Evolutionary conservation across 2,329 filamentous ascomycete species (phyloP), one percentile per base, ranked within the genome.

Genomic region (Cladosporium sp.): DNA sequence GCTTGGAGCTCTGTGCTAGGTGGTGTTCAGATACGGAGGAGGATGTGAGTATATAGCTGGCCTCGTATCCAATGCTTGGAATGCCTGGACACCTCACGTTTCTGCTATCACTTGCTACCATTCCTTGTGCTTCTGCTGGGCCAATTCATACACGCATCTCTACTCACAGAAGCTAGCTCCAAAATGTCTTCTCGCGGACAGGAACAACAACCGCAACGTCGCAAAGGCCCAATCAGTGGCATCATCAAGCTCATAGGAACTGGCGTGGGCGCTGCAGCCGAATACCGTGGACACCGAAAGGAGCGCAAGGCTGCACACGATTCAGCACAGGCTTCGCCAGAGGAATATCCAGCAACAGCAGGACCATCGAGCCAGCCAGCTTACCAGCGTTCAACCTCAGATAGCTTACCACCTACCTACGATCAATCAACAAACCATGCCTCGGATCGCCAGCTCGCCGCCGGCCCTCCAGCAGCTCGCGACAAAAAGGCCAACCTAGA

Each of bases 201-300:
- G 32, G 34, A 38, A 18, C 60, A 38, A 18, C 60, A 36, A 15
- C 61, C 49, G 21, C 60, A 54, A 41, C 51, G 51, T 11, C 61
- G 60, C 26, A 52, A 52, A 55, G 61, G 63, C 18, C 63, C 54
- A 3, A 65, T 65, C 12, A 57, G 63, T 32, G 63, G 49, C 4
- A 26, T 69, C 15, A 66, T 70, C 10, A 64, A 66, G 30, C 52
- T 66, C 28, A 60, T 75, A 12, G 71, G 73, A 28, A 65, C 67
- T 15, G 72, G 74, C 30, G 67, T 76, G 18, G 74, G 72, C 14
- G 67, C 73, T 21, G 74, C 69, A 18, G 67, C 70, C 2, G 74
- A 77, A 61, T 73, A 74, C 54, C 69, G 67, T 63, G 71, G 71
- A 41, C 72, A 75, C 34, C 72, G 72, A 32, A 72, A 73, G 59